A percentile compares a stretch with the other conserved stretches of the same genome.
Evolutionary conservation across 306 rosid genomes (phyloP).

Genomic region (Calophaca sinica): DNA sequence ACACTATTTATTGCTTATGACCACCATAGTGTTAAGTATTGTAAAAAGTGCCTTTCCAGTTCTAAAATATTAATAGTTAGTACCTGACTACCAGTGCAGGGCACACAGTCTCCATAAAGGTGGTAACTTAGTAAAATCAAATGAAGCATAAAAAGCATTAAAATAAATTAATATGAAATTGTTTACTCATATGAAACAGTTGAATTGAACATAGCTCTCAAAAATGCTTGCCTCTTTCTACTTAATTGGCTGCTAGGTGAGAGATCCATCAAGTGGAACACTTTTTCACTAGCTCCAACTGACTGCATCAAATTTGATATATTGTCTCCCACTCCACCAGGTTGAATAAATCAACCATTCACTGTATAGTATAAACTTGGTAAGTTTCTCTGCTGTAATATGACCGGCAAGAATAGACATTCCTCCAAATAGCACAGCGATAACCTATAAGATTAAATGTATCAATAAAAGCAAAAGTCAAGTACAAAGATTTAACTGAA

Average conservation of each 20-base stretch:
- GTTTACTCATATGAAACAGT: constrained; percentile 32
- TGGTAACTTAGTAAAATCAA: constrained; percentile 31
- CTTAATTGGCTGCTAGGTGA: constrained; percentile 82
- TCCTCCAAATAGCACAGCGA: constrained; percentile 92
- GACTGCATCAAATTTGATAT: constrained; percentile 94
- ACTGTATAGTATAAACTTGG: constrained; percentile 90
- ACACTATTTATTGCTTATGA: neutral
- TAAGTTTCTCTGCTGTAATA: constrained; percentile 90
- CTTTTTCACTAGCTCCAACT: constrained; percentile 98
- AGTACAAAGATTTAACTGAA: constrained; percentile 37
- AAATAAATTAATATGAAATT: constrained; percentile 28
- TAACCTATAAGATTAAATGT: constrained; percentile 61
- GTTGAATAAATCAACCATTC: constrained; percentile 97
- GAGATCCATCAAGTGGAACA: constrained; percentile 94
- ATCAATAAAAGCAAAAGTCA: constrained; percentile 50
- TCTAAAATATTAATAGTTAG: constrained; percentile 9
- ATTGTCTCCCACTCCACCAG: constrained; percentile 99
- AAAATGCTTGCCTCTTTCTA: constrained; percentile 68
- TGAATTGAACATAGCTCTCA: constrained; percentile 34
- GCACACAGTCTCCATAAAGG: constrained; percentile 13
- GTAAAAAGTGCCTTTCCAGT: neutral
- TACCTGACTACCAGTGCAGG: neutral
- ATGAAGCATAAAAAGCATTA: constrained; percentile 30
- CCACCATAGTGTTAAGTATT: neutral
- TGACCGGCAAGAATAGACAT: constrained; percentile 86